Conservation (phyloP, 176 grass and related monocot genomes). For the Coix lacrymajobi region DNA sequence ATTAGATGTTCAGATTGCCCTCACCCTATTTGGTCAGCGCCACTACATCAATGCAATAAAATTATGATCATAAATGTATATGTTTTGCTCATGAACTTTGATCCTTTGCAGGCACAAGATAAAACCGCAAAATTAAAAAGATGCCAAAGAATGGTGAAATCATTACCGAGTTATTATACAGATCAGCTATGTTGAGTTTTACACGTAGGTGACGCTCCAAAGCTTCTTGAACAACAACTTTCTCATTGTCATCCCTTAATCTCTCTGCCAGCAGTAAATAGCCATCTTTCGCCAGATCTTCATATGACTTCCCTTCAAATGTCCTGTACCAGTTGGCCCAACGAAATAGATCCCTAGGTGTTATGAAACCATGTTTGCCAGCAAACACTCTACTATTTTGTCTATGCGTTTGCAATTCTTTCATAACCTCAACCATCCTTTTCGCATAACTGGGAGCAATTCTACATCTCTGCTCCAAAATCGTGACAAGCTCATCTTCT, state of each 20-base stretch:
- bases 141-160: slow-evolving; percentile 6
- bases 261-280: slow-evolving; percentile 97
- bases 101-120: background rate
- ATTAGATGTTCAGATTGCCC: background rate
- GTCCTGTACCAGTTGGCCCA: slow-evolving; percentile 76
- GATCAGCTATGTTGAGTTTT: slow-evolving; percentile 52
- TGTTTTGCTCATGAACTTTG: background rate
- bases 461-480: slow-evolving; percentile 59
- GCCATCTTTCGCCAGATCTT: slow-evolving; percentile 90
- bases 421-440: slow-evolving; percentile 96
- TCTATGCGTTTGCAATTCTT: slow-evolving; percentile 71
- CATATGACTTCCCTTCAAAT: slow-evolving; percentile 74
- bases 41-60: slow-evolving; percentile 2
- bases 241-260: slow-evolving; percentile 85
- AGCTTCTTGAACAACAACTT: slow-evolving; percentile 64
- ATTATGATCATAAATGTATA: background rate
- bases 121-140: background rate
- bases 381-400: slow-evolving; percentile 94
- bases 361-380: slow-evolving; percentile 99
- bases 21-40: background rate
- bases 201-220: slow-evolving; percentile 58
- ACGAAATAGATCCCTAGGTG: slow-evolving; percentile 85
- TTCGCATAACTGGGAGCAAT: slow-evolving; percentile 68
- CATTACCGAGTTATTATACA: slow-evolving; percentile 66
- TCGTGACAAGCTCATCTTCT: slow-evolving; percentile 63